These are phyloP conservation scores for Aegilops longissima DNA, from an alignment of 176 grass and related monocot species.

Conservation along the genomic window DNA sequence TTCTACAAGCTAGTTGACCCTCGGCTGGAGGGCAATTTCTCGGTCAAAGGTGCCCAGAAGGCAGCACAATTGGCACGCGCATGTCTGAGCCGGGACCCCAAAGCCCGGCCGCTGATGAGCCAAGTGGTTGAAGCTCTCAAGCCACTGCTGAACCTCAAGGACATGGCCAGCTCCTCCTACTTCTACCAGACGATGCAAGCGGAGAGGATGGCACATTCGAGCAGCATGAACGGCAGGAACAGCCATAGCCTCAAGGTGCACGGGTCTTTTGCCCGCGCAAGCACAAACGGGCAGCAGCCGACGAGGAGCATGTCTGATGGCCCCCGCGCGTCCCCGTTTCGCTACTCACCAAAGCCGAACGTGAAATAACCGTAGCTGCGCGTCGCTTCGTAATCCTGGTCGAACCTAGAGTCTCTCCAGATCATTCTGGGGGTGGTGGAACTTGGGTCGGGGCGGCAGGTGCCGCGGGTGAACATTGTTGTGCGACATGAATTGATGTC, in stretches of 20 bases:
- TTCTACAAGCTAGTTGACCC: conserved; percentile 78
- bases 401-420: background rate
- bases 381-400: background rate
- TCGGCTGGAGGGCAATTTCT: conserved; percentile 77
- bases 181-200: conserved; percentile 76
- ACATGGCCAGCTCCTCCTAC: conserved; percentile 75
- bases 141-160: conserved; percentile 74
- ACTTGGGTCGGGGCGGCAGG: conserved; percentile 12
- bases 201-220: conserved; percentile 50
- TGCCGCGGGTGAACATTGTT: conserved; percentile 21
- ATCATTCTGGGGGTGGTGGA: background rate
- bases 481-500: conserved; percentile 25
- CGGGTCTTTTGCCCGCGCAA: conserved; percentile 35
- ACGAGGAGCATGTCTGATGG: conserved; percentile 64
- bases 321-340: conserved; percentile 59
- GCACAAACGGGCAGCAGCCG: conserved; percentile 48
- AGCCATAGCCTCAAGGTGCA: conserved; percentile 50
- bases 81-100: conserved; percentile 73
- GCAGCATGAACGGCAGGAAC: conserved; percentile 53
- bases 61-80: conserved; percentile 60
- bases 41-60: conserved; percentile 75
- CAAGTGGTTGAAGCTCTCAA: conserved; percentile 71
- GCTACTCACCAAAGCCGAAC: conserved; percentile 64
- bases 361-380: conserved; percentile 11
- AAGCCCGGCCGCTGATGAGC: conserved; percentile 72